Evolutionary conservation across 2,329 filamentous ascomycete species (phyloP).

Genomic region (Penicillium rolfsii): DNA sequence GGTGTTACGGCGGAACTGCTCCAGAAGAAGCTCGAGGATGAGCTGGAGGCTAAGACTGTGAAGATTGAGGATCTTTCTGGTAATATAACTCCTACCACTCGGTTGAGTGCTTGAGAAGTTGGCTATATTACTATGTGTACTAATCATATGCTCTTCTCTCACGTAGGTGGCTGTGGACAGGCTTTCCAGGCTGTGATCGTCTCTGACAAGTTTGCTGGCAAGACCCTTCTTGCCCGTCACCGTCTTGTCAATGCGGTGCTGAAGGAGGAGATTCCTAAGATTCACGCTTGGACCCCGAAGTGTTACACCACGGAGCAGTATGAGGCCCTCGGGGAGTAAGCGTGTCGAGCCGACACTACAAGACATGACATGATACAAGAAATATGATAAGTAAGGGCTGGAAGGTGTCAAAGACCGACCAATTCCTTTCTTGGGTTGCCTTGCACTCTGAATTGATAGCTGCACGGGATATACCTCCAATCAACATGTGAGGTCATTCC

Average conservation of each 20-base stretch:
- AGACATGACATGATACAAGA: not conserved
- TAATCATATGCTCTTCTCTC: conserved; percentile 2
- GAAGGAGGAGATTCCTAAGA: conserved; percentile 84
- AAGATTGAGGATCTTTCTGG: conserved; percentile 92
- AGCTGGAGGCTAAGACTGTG: conserved; percentile 72
- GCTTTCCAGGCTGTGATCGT: conserved; percentile 72
- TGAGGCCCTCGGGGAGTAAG: conserved; percentile 50
- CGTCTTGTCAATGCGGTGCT: conserved; percentile 81
- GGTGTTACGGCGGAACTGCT: conserved; percentile 68
- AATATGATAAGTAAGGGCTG: not conserved
- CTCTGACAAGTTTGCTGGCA: conserved; percentile 69
- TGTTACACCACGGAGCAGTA: conserved; percentile 92
- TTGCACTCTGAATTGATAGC: not conserved
- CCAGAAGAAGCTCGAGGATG: conserved; percentile 9
- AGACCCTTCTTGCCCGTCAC: conserved; percentile 80
- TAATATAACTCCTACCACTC: conserved; percentile 50
- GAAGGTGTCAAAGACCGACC: not conserved
- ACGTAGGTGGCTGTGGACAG: conserved; percentile 68
- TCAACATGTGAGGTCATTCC: not conserved
- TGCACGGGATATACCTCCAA: not conserved
- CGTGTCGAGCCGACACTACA: not conserved
- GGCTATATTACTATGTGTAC: not conserved
- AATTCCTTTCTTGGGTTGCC: not conserved
- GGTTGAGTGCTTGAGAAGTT: not conserved
- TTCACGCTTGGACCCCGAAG: conserved; percentile 94